phyloP scores from a whole-genome alignment of 1,284 basidiomycete species.

The Ganoderma sinense region DNA sequence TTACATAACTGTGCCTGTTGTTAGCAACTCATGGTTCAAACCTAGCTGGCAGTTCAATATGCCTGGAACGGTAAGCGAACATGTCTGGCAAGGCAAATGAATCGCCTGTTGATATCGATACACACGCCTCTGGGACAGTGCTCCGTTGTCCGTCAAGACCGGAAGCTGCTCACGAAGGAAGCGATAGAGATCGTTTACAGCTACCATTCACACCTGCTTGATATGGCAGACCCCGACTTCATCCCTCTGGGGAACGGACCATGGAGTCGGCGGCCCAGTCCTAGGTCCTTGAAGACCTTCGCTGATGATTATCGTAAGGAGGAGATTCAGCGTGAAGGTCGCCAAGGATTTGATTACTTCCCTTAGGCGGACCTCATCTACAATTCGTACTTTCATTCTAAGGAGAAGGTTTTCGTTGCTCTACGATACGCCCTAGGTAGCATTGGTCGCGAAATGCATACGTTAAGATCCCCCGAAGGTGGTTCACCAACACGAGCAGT shows the following conservation, averaged over 20 bases:
- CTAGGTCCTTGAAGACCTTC: conserved; percentile 15
- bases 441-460: too few species aligned
- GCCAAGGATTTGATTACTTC: conserved; percentile 19
- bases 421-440: too few species aligned
- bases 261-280: conserved; percentile 7
- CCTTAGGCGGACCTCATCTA: background rate
- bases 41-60: conserved; percentile 12
- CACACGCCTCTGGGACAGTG: conserved; percentile 15
- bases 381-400: background rate
- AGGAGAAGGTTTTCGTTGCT: background rate
- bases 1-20: background rate
- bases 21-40: background rate
- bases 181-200: conserved; percentile 29
- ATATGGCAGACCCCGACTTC: conserved; percentile 2
- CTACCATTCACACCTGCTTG: conserved; percentile 19
- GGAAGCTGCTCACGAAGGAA: conserved; percentile 26
- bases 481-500: too few species aligned
- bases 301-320: conserved; percentile 20
- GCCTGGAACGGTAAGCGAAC: conserved; percentile 11
- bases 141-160: conserved; percentile 26
- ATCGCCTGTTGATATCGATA: background rate
- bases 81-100: background rate
- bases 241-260: background rate
- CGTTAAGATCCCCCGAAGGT: too few species aligned
- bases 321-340: conserved; percentile 10